phyloP scores from a whole-genome alignment of 139 green algal genomes.

The Desmodesmus armatus region DNA sequence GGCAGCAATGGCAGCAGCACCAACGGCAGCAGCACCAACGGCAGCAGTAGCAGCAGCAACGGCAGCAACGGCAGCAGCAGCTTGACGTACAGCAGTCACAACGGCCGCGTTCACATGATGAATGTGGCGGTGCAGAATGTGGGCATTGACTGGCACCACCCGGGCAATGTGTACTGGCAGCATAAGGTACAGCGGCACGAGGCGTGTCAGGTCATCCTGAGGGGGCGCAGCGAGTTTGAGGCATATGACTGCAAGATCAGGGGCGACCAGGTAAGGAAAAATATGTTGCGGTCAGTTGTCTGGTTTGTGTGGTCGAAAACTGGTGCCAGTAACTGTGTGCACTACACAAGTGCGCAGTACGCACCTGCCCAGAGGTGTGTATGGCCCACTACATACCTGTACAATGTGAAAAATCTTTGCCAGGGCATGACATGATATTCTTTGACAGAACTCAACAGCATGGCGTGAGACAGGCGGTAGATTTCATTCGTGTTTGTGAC shows the following conservation, averaged over 20 bases:
- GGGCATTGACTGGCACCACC: slow-evolving; percentile 85
- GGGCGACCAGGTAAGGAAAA: slow-evolving; percentile 40
- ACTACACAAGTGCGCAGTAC: too few relatives aligned
- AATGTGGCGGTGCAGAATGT: slow-evolving; percentile 89
- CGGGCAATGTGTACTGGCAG: slow-evolving; percentile 87
- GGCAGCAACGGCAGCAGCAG: slow-evolving; percentile 5
- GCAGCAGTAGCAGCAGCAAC: slow-evolving; percentile 1
- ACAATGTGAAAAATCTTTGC: too few relatives aligned
- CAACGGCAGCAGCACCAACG: neutral
- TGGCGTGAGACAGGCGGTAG: too few relatives aligned
- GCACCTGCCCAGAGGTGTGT: too few relatives aligned
- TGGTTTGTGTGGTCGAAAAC: too few relatives aligned
- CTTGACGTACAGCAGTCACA: slow-evolving; percentile 66
- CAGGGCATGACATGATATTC: too few relatives aligned
- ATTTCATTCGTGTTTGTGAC: too few relatives aligned
- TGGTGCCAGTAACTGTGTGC: too few relatives aligned
- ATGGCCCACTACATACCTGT: too few relatives aligned
- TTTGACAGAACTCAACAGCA: too few relatives aligned
- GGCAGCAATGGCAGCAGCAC: neutral
- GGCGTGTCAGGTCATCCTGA: slow-evolving; percentile 77
- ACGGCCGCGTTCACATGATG: slow-evolving; percentile 80
- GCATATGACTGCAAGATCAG: slow-evolving; percentile 69
- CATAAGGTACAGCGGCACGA: slow-evolving; percentile 80
- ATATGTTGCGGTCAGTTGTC: too few relatives aligned
- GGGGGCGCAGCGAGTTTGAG: slow-evolving; percentile 92